Base-by-base conservation (phyloP, 2,329 filamentous ascomycete species). In the Nannizziopsis arthrosporioides region DNA sequence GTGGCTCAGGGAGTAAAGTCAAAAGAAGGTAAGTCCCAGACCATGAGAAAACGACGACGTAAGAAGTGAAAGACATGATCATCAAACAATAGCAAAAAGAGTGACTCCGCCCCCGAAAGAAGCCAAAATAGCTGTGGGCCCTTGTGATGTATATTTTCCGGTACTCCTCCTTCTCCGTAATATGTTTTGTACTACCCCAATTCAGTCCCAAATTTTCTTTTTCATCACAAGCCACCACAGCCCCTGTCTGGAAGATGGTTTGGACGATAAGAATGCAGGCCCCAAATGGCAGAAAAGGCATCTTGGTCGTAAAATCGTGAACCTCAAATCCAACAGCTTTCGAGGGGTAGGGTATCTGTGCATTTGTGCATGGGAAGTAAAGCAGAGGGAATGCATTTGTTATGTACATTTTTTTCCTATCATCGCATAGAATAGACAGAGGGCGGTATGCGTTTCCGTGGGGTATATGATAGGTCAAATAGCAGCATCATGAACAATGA, bases 271-370 rank as follows among this genome's bases (percentile, higher is more conserved):
- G n/a, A 35, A 42, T 9, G 18, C 32, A 30, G 15, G 38, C 36
- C 41, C 36, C 38, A 47, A 47, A 15, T 41, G 17, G 39, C 30
- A 47, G 14, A 12, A 11, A 41, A 47, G 30, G 15, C 22, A 37
- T 30, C 18, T 40, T 38, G 12, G 32, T 31, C 45, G 27, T 42
- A 31, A 47, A 47, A 27, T 47, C 45, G 27, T 47, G 36, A 47
- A 27, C 22, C 30, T 42, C 45, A 42, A 42, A 39, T 35, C 45
- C 45, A 47, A 37, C 30, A 27, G 37, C 22, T 30, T 22, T 14
- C 22, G 27, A 19, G 19, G 45, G 43, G 35, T 34, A 14, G 15
- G 43, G 34, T 31, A 18, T 10, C 14, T 38, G 14, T 34, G 44
- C 36, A 34, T 14, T 11, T 27, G 15, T 34, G 44, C 36, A 34